Evolutionary conservation across 257 asterid genomes (phyloP), one percentile per base, ranked within the genome.

Genomic region (Lithospermum erythrorhizon): DNA sequence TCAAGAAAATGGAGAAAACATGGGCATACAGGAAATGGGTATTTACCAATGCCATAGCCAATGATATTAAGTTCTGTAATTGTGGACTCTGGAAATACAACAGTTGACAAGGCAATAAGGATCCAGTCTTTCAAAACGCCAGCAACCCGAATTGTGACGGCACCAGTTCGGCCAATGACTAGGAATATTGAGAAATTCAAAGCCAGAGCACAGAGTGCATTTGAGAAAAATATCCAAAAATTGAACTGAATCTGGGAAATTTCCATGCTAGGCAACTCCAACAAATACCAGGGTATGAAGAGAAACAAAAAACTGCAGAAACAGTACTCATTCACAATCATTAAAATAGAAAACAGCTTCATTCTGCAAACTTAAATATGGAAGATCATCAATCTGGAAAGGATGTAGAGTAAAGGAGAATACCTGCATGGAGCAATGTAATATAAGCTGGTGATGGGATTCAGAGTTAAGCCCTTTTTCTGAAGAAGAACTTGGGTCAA

Each of bases 351-450:
- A 22, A 4, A 20, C 25, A 3, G 3, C 62, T 48, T 41, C 47
- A 45, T 14, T 30, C n/a, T 22, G 54, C 25, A 64, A 2, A 59
- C 22, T 6, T 53, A 3, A 4, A 20, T n/a, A 60, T 19, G 18
- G 19, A 60, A 54, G 54, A 14, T 9, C 14, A 11, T 15, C n/a
- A n/a, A 9, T 22, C 11, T 58, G 53, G 18, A 47, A 4, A 51
- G 24, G 67, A 72, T 35, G 71, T 61, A 65, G 64, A 4, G 56
- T 21, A 55, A 70, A 64, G n/a, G n/a, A n/a, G 74, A 22, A 61
- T 81, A 91, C 98, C 98, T 91, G 98, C 98, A 91, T 29, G 98
- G 98, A 62, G 98, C 98, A 70, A 93, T 93, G 84, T 93, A 93
- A 66, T 93, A 93, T 53, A 93, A 82, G 79, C 95, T 93, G 63